Base-by-base conservation (phyloP, 768 basidiomycete genomes). In the Lenzites betulinus region DNA sequence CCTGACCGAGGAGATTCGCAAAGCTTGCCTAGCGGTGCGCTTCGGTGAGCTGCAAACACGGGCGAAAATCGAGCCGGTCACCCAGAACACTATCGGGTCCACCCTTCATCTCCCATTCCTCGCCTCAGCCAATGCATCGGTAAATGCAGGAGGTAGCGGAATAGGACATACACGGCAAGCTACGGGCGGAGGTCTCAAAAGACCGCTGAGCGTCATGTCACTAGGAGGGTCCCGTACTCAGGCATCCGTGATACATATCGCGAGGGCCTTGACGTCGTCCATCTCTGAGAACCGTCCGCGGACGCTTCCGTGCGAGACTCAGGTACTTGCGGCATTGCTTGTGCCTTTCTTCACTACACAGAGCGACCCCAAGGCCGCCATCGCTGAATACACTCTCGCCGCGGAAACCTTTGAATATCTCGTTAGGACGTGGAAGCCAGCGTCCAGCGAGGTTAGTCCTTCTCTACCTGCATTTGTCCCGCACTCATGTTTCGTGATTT, bases 351-450 rank as follows among this genome's bases (percentile, higher is more conserved):
- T 83, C 7, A 73, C 72, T 6, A 72, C 68, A 7, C 72, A 76
- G 13, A 69, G 66, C 20, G 75, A 76, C 4, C 54, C 69, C 2
- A 66, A 70, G 33, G 55, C 75, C 3, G 83, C 84, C 26, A 79
- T 83, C 39, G 15, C 12, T 15, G 88, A 90, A 59, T 78, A 80
- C 53, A 76, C 75, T 65, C 73, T 77, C 16, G 81, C 88, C 0
- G 70, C 87, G 16, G 88, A 89, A 54, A 74, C 81, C 0, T 90
- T 89, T 63, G 86, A 89, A 58, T 69, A 83, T 23, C 69, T 84
- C 33, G 72, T 78, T 13, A 83, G 79, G 64, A 79, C 82, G 9
- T 92, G 89, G 88, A 73, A 64, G 35, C 72, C 78, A 4, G 72
- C 71, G n/a, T 80, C 77, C 1, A 62, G 79, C 52, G 85, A 89